Conservation (phyloP, 345 rosid genomes). For the Gossypium australe region DNA sequence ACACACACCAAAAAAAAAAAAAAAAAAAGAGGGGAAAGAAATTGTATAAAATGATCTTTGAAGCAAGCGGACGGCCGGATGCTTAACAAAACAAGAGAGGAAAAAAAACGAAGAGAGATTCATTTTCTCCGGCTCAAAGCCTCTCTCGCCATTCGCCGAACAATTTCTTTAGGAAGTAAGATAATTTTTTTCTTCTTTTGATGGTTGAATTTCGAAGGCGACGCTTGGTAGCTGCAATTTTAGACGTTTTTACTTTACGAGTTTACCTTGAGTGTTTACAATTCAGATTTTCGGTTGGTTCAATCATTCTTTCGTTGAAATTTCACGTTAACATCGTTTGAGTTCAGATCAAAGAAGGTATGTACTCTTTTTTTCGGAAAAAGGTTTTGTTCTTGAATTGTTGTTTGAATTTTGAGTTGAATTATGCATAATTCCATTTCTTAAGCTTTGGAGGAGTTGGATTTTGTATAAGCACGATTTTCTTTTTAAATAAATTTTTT, state of each 20-base stretch:
- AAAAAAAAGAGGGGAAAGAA: background rate
- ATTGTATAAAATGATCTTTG: slow-evolving; percentile 37
- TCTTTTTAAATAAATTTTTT: background rate
- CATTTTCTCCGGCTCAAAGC: slow-evolving; percentile 16
- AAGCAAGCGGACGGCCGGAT: slow-evolving; percentile 19
- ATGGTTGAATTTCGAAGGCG: slow-evolving; percentile 23
- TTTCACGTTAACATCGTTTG: slow-evolving; percentile 4
- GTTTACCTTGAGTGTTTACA: background rate
- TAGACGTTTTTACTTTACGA: background rate
- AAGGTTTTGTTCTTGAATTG: background rate
- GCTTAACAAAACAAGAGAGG: slow-evolving; percentile 1
- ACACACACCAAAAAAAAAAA: background rate
- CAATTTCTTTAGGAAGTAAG: background rate
- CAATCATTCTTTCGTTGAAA: slow-evolving; percentile 11
- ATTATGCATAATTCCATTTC: slow-evolving; percentile 24
- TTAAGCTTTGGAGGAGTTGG: slow-evolving; percentile 5
- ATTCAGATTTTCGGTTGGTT: slow-evolving; percentile 8
- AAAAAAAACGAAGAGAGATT: background rate
- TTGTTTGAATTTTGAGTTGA: slow-evolving; percentile 28
- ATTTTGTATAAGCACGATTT: slow-evolving; percentile 6
- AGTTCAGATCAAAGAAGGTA: slow-evolving; percentile 37
- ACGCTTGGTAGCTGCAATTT: slow-evolving; percentile 25
- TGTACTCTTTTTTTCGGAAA: background rate
- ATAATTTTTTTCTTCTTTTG: background rate
- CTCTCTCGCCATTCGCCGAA: slow-evolving; percentile 13